A percentile compares a stretch with the other conserved stretches of the same genome.
These are phyloP conservation scores for Gyromitra esculenta DNA, from an alignment of 2,329 filamentous ascomycete species.

Conservation along the genomic window DNA sequence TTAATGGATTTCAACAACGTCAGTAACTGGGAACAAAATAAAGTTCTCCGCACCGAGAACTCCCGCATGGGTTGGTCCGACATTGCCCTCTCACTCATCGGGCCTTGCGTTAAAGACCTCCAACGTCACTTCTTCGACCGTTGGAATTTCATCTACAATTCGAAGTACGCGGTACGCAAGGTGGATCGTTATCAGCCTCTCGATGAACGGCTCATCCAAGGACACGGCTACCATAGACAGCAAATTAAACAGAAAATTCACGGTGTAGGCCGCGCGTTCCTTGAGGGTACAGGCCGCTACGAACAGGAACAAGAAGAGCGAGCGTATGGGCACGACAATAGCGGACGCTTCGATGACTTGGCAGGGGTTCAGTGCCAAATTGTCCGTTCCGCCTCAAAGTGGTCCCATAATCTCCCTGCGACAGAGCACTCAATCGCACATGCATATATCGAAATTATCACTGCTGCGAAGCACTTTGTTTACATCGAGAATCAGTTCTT, in stretches of 20 bases:
- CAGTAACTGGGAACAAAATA: constrained; percentile 82
- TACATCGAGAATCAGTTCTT: constrained; percentile 90
- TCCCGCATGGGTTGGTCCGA: constrained; percentile 95
- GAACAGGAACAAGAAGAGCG: constrained; percentile 20
- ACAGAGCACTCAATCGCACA: constrained; percentile 85
- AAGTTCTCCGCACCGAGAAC: constrained; percentile 79
- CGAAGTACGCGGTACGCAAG: constrained; percentile 76
- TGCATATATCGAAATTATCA: constrained; percentile 79
- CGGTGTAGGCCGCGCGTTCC: constrained; percentile 24
- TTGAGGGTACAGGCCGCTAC: constrained; percentile 13
- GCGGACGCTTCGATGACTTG: constrained; percentile 53
- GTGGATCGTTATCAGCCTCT: constrained; percentile 64
- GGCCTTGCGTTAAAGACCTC: constrained; percentile 78
- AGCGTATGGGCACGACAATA: constrained; percentile 31
- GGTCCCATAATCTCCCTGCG: constrained; percentile 68
- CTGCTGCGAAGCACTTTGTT: constrained; percentile 74
- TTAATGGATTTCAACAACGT: constrained; percentile 85
- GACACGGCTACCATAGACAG: constrained; percentile 48
- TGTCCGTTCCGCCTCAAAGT: constrained; percentile 65
- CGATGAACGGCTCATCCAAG: constrained; percentile 36
- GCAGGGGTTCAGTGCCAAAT: constrained; percentile 66
- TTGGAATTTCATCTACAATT: constrained; percentile 88
- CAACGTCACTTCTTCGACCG: constrained; percentile 81
- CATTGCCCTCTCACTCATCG: constrained; percentile 78
- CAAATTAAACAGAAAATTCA: constrained; percentile 49